Conservation (phyloP, 2,329 filamentous ascomycete species). For the Canariomyces notabilis region DNA sequence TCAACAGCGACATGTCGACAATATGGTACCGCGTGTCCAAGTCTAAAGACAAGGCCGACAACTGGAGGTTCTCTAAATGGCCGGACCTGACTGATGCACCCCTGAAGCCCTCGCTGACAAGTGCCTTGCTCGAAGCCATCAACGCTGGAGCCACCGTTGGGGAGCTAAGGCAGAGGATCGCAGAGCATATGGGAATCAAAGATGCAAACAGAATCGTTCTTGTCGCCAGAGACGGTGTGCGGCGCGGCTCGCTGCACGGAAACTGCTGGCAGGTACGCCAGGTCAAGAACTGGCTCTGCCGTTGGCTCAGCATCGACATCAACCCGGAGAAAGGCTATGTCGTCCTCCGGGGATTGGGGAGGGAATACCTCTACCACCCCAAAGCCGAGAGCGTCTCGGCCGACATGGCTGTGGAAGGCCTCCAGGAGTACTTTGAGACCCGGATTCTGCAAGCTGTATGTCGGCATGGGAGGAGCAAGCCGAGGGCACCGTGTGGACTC, state of each 20-base stretch:
- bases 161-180: slow-evolving; percentile 25
- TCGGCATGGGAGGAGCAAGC: slow-evolving; percentile 2
- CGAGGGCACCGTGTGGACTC: neutral
- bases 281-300: slow-evolving; percentile 30
- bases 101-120: slow-evolving; percentile 10
- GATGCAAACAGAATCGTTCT: slow-evolving; percentile 29
- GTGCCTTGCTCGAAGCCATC: slow-evolving; percentile 19
- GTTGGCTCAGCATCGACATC: slow-evolving; percentile 28
- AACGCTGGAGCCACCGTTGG: slow-evolving; percentile 27
- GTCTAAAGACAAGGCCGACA: slow-evolving; percentile 5
- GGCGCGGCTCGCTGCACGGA: slow-evolving; percentile 29
- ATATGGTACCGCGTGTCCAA: slow-evolving; percentile 23
- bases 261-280: slow-evolving; percentile 30
- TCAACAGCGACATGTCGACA: neutral
- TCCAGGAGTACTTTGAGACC: slow-evolving; percentile 14
- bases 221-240: slow-evolving; percentile 28
- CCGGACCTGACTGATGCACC: slow-evolving; percentile 10
- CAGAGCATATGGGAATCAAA: slow-evolving; percentile 22
- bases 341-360: slow-evolving; percentile 29
- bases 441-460: slow-evolving; percentile 15
- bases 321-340: slow-evolving; percentile 22
- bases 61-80: slow-evolving; percentile 18
- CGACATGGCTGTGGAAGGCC: neutral
- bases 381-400: neutral
- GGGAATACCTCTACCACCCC: slow-evolving; percentile 32